A percentile compares a stretch with the other conserved stretches of the same genome.
Evolutionary conservation across 164 flowering plant genomes (phyloP).

Genomic region (Magnolia changhungtana): DNA sequence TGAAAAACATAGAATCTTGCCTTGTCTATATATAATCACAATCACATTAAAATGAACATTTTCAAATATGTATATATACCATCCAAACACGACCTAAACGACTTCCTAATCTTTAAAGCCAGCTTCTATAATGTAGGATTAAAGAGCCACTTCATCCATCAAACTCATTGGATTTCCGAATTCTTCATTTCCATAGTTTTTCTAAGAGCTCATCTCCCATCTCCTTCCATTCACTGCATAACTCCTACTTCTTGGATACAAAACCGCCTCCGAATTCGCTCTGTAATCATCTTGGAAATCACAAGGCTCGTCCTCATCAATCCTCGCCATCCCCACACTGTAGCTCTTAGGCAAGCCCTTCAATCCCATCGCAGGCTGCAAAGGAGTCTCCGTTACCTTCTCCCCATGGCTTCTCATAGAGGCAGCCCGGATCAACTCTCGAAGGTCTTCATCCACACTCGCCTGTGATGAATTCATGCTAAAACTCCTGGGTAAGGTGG

Average conservation of each 20-base stretch:
- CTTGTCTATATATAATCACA: no score
- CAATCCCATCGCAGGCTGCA: not conserved
- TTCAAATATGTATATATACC: no score
- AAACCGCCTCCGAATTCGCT: conserved; percentile 1
- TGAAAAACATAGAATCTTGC: no score
- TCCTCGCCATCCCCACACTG: conserved; percentile 64
- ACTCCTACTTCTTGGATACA: conserved; percentile 57
- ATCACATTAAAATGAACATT: no score
- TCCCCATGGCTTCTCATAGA: conserved; percentile 1
- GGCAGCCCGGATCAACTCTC: not conserved
- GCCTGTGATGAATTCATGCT: not conserved
- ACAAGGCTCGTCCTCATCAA: conserved; percentile 59
- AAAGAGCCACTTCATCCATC: no score
- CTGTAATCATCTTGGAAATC: conserved; percentile 32
- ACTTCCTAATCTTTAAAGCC: no score
- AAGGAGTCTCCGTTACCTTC: not conserved
- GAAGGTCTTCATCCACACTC: not conserved
- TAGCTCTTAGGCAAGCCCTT: conserved; percentile 42
- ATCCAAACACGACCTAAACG: no score
- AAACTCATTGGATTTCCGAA: no score
- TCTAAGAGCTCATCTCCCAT: not conserved
- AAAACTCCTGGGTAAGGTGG: conserved; percentile 9
- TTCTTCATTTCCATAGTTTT: not conserved
- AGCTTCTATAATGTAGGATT: no score
- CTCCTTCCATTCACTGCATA: conserved; percentile 32